Conservation (phyloP, 192 early-diverging fungal species). For the Rhizoclosmatium globosum region DNA sequence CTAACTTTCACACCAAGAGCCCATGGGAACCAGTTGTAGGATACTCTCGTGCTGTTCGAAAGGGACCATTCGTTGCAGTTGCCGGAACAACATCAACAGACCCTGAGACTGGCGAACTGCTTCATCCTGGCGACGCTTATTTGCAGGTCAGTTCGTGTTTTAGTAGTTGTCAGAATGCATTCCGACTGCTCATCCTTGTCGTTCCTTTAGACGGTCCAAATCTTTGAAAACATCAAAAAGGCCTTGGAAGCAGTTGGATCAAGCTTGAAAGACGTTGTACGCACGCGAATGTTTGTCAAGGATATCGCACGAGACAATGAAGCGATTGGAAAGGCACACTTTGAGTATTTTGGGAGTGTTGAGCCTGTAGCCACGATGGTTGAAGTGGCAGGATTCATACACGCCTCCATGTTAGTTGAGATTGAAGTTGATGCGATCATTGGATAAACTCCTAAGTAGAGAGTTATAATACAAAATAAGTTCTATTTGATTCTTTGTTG, state of each 20-base stretch:
- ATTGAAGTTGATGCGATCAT: conserved; percentile 54
- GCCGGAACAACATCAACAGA: conserved; percentile 19
- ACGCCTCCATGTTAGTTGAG: conserved; percentile 50
- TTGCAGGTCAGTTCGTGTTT: not conserved
- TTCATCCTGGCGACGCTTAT: conserved; percentile 17
- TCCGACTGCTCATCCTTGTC: not conserved
- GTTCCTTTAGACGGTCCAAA: not conserved
- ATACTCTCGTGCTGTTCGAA: conserved; percentile 28
- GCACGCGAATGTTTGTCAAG: conserved; percentile 31
- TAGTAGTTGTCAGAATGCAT: not conserved
- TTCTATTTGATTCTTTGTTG: not conserved
- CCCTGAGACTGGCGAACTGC: conserved; percentile 15
- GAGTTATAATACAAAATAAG: no score
- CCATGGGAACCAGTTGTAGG: conserved; percentile 20
- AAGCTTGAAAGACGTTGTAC: conserved; percentile 16
- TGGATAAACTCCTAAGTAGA: not conserved
- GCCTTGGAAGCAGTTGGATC: conserved; percentile 21
- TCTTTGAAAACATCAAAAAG: conserved; percentile 19
- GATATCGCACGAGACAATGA: conserved; percentile 15
- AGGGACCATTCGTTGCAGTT: conserved; percentile 20
- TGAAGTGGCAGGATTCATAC: conserved; percentile 46
- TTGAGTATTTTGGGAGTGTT: conserved; percentile 33
- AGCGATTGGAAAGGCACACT: conserved; percentile 42
- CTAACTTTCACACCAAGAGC: conserved; percentile 13
- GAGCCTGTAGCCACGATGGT: conserved; percentile 54